Percentiles rank a stretch among this genome's conserved stretches.
Evolutionary conservation across 2,329 filamentous ascomycete species (phyloP).

Genomic region (Phialophora tarda): DNA sequence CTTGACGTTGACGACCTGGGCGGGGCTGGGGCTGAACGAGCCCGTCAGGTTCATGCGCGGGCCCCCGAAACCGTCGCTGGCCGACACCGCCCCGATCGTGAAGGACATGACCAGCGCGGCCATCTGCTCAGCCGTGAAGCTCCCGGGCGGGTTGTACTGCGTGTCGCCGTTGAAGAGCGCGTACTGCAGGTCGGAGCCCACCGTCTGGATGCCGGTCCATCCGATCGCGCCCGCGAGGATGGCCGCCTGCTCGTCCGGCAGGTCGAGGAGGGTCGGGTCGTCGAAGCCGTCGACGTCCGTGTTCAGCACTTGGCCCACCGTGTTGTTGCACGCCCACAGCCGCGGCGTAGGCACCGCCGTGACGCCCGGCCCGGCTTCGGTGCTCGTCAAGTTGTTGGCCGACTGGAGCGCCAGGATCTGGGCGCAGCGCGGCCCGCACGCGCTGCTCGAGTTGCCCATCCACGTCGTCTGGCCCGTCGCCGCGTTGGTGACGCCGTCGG

Average conservation of each 20-base stretch:
- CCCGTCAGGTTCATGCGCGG: conserved; percentile 68
- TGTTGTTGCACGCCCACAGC: conserved; percentile 33
- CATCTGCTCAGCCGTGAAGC: conserved; percentile 9
- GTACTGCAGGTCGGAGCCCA: conserved; percentile 18
- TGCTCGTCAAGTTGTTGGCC: conserved; percentile 18
- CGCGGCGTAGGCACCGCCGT: conserved; percentile 10
- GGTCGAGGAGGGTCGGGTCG: conserved; percentile 3
- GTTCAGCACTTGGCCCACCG: conserved; percentile 19
- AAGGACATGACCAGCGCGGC: conserved; percentile 23
- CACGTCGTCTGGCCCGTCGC: conserved; percentile 23
- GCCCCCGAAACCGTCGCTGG: conserved; percentile 14
- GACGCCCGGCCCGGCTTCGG: not conserved
- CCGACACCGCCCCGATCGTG: conserved; percentile 22
- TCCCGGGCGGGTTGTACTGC: conserved; percentile 9
- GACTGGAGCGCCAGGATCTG: conserved; percentile 28
- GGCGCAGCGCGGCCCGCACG: conserved; percentile 29
- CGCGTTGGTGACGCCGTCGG: not conserved
- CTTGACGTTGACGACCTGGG: conserved; percentile 86
- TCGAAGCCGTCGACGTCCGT: conserved; percentile 15
- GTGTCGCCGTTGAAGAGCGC: conserved; percentile 22
- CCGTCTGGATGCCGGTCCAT: conserved; percentile 23
- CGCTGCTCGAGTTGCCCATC: conserved; percentile 20
- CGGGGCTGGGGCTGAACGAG: conserved; percentile 73
- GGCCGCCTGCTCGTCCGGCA: conserved; percentile 29
- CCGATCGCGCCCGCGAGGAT: conserved; percentile 30